Evolutionary conservation across 805 yeast genomes (phyloP).

Genomic region (Pichia phayaonensis): DNA sequence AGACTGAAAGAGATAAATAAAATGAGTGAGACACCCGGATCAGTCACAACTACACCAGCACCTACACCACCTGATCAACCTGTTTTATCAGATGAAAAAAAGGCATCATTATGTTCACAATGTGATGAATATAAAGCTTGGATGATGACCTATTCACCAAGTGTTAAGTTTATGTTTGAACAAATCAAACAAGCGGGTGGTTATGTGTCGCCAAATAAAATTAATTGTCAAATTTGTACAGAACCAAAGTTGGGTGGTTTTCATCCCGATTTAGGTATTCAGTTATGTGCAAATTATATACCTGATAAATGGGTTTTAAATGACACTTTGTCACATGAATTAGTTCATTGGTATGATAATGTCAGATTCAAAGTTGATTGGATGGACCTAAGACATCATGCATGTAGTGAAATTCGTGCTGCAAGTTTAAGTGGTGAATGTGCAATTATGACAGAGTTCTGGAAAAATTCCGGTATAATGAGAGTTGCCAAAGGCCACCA

Average conservation of each 20-base stretch:
- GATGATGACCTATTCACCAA: constrained; percentile 74
- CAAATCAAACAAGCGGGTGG: constrained; percentile 60
- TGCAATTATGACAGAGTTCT: constrained; percentile 77
- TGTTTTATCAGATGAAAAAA: constrained; percentile 5
- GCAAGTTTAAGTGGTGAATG: constrained; percentile 92
- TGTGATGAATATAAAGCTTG: constrained; percentile 77
- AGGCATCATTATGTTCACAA: constrained; percentile 42
- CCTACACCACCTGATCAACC: background rate
- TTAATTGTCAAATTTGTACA: constrained; percentile 77
- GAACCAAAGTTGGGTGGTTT: constrained; percentile 87
- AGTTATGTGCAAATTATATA: constrained; percentile 79
- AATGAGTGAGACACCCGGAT: background rate
- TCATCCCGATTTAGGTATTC: constrained; percentile 81
- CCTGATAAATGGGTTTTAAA: constrained; percentile 72
- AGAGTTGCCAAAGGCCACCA: constrained; percentile 67
- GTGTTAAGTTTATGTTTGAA: constrained; percentile 78
- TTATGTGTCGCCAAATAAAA: constrained; percentile 43
- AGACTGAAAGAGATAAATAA: background rate
- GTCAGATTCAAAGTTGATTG: constrained; percentile 83
- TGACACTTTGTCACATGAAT: constrained; percentile 87
- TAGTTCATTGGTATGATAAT: constrained; percentile 90
- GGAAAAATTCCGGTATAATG: constrained; percentile 27
- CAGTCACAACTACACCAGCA: constrained; percentile 7
- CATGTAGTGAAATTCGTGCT: constrained; percentile 95
- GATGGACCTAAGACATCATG: constrained; percentile 81